Evolutionary conservation across 2,329 filamentous ascomycete genomes (phyloP).

Genomic region (Cadophora sp.): DNA sequence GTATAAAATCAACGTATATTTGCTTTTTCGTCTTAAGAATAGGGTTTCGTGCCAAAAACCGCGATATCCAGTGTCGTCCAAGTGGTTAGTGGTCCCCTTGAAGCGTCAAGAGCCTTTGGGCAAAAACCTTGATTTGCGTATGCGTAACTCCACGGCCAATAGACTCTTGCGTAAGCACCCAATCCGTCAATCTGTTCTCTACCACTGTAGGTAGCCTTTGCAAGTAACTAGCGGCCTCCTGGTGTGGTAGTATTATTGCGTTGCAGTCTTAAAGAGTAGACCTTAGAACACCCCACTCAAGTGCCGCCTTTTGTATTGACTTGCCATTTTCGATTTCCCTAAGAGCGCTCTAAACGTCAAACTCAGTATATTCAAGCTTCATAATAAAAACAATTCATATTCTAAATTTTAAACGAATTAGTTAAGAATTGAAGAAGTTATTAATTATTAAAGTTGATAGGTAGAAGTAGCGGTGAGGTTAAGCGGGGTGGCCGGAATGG

Average conservation of each 20-base stretch:
- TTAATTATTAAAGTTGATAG: not conserved
- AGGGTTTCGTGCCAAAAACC: not conserved
- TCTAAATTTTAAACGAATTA: not conserved
- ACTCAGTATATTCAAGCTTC: not conserved
- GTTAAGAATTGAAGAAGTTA: not conserved
- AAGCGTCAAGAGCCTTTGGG: not conserved
- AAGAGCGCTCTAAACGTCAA: not conserved
- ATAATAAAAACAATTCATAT: not conserved
- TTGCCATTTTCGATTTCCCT: not conserved
- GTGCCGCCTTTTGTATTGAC: too few species aligned
- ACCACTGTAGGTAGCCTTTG: not conserved
- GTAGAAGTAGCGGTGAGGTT: not conserved
- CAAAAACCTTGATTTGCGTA: not conserved
- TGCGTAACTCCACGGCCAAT: not conserved
- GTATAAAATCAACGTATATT: too few species aligned
- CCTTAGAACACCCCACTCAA: not conserved
- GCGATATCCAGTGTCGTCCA: not conserved
- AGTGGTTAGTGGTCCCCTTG: too few species aligned
- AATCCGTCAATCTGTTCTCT: not conserved
- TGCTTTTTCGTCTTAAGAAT: constrained; percentile 3
- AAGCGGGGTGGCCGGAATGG: not conserved
- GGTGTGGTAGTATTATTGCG: not conserved
- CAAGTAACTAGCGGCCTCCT: not conserved
- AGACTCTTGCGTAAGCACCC: not conserved
- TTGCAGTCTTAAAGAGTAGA: not conserved